Base-by-base conservation (phyloP, 768 basidiomycete genomes). In the Pulveroboletus ravenelii region DNA sequence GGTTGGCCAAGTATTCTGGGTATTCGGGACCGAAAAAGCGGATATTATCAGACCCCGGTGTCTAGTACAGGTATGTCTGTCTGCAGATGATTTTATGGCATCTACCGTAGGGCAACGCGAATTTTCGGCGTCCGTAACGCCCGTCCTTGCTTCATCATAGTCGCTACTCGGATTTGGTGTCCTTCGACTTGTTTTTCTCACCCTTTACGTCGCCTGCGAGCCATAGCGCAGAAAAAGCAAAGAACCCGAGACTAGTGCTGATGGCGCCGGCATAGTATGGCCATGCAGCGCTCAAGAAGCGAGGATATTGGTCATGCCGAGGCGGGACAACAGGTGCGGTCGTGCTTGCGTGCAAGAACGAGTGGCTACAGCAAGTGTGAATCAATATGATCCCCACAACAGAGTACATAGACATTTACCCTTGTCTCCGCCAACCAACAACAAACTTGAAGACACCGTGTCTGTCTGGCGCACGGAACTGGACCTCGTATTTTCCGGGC, bases 391-490 rank as follows among this genome's bases (percentile, higher is more conserved):
- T 23, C 6, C 41, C 14, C 61, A 10, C 10, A 8, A 25, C 14
- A 25, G 1, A 44, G 25, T 7, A 35, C 3, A 42, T 58, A 32
- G 46, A 27, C 0, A 63, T 84, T 64, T 56, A 92, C 84, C 94
- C 94, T 66, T 84, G 84, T 55, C 96, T 84, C 65, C 89, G 90
- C 73, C 92, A 83, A 68, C 94, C 81, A 39, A 96, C 70, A n/a
- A 92, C 76, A 63, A 98, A 94, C 65, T 97, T 98, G 80, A 95
- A 99, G 14, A 99, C 96, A 20, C 96, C 96, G 64, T 99, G 96
- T 47, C 94, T 78, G 69, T 98, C 95, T 7, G 96, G 96, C 2
- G 84, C 85, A 37, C 82, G 84, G 83, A 99, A 95, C 13, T 80
- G 80, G n/a, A 84, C 80, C 13, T 81, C 77, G 72, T 93, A 97